Percentiles rank a stretch among this genome's conserved stretches.
These are phyloP conservation scores for Suhomyces sp. DNA, from an alignment of 805 yeast genomes.

Conservation along the genomic window DNA sequence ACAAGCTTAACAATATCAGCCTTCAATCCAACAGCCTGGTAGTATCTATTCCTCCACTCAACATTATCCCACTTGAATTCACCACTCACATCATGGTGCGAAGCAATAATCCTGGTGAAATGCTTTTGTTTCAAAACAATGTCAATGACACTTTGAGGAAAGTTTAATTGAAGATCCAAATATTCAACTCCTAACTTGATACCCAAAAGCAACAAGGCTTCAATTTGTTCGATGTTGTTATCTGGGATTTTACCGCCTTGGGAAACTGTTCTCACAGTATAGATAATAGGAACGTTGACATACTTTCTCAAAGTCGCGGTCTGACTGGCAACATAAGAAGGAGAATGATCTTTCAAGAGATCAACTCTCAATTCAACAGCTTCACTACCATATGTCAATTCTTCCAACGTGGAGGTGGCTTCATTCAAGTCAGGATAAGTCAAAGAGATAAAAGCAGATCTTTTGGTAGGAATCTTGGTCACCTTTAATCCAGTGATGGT, in stretches of 20 bases:
- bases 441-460: conserved; percentile 72
- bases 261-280: conserved; percentile 70
- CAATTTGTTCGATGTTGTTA: conserved; percentile 46
- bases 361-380: conserved; percentile 88
- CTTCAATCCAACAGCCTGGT: conserved; percentile 60
- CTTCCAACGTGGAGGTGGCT: conserved; percentile 46
- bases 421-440: conserved; percentile 61
- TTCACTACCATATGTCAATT: conserved; percentile 63
- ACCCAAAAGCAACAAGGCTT: conserved; percentile 56
- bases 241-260: conserved; percentile 87
- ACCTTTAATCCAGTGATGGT: conserved; percentile 58
- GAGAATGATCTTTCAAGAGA: conserved; percentile 50
- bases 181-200: conserved; percentile 76
- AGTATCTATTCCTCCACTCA: conserved; percentile 74
- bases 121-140: conserved; percentile 53
- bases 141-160: conserved; percentile 56
- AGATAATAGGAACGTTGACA: conserved; percentile 71
- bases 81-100: conserved; percentile 76
- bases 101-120: conserved; percentile 72
- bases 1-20: conserved; percentile 82
- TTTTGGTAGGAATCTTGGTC: conserved; percentile 39
- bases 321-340: conserved; percentile 68
- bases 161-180: conserved; percentile 75
- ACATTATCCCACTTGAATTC: conserved; percentile 60
- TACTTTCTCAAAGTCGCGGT: conserved; percentile 65